Base-by-base conservation (phyloP, 371 early-diverging fungal species). In the Rhizopus microsporus region DNA sequence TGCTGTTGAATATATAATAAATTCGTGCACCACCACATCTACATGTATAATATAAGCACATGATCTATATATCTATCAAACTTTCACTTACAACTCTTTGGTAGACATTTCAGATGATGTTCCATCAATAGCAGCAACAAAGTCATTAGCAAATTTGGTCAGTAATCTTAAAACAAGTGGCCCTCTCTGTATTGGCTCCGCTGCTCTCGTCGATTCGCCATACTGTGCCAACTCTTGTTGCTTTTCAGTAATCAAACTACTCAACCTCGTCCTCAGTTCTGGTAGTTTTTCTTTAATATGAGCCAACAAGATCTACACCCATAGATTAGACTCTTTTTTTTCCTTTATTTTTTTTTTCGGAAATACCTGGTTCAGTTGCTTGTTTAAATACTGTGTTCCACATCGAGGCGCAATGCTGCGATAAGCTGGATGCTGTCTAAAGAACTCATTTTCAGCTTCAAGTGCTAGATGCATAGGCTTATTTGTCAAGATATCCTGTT, bases 1-100 rank as follows among this genome's bases (percentile, higher is more conserved):
- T 82, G 54, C 84, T 83, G 65, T 97, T 93, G 74, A 95, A 94
- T 38, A 94, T 93, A 68, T 91, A 92, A 73, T 94, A 92, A 39
- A 97, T 85, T 62, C 94, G 84, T 29, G 95, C 96, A 17, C 96
- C 97, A 46, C 95, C 94, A 59, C 88, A 85, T 15, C 75, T 77
- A 56, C 6, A 55, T 38, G 44, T 40, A 9, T 37, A 54, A 52
- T 6, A 31, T 42, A 51, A 46, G 23, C 23, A 34, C 9, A n/a
- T 45, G 34, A 16, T 38, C 8, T n/a, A 3, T 7, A 16, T 35
- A 8, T 35, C 30, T 10, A 51, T 29, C 48, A 48, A 10, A 23
- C 23, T 16, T 49, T 31, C 23, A 60, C 68, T 59, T 87, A 85
- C 71, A 99, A 72, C 74, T 99, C 98, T 51, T 90, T 92, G 42